Conservation (phyloP, 805 yeast species). For the Jamesozyma hellenica region DNA sequence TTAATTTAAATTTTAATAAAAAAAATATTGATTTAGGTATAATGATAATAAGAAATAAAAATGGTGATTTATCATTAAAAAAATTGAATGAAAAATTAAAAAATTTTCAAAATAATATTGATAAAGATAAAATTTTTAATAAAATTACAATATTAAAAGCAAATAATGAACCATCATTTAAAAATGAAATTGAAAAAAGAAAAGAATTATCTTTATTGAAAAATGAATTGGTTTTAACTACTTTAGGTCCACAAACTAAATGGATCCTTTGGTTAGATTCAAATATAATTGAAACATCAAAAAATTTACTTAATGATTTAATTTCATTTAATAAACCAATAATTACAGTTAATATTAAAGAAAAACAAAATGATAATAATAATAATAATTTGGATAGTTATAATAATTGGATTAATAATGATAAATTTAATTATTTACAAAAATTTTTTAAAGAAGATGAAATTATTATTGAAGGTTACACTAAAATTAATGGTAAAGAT, state of each 20-base stretch:
- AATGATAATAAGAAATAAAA: constrained; percentile 67
- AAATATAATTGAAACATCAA: constrained; percentile 78
- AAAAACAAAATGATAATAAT: constrained; percentile 48
- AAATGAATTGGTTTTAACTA: constrained; percentile 75
- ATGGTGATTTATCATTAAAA: constrained; percentile 67
- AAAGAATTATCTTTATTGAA: constrained; percentile 87
- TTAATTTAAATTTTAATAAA: constrained; percentile 65
- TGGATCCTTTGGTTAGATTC: constrained; percentile 96
- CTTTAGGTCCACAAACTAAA: constrained; percentile 71
- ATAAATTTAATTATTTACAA: constrained; percentile 65
- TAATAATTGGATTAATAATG: constrained; percentile 84
- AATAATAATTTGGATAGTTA: constrained; percentile 69
- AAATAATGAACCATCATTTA: constrained; percentile 44
- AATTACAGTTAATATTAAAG: constrained; percentile 81
- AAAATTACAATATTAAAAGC: constrained; percentile 80
- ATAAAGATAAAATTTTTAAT: constrained; percentile 42
- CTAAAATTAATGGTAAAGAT: constrained; percentile 48
- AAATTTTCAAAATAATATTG: constrained; percentile 47
- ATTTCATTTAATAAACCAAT: constrained; percentile 72
- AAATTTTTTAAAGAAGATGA: constrained; percentile 64
- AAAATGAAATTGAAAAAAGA: constrained; percentile 69
- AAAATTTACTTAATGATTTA: constrained; percentile 73
- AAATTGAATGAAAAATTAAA: constrained; percentile 63
- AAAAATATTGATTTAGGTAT: constrained; percentile 75
- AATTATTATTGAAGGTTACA: constrained; percentile 82